Conservation (phyloP, 495 filamentous ascomycete species). For the Lentithecium fluviatile region DNA sequence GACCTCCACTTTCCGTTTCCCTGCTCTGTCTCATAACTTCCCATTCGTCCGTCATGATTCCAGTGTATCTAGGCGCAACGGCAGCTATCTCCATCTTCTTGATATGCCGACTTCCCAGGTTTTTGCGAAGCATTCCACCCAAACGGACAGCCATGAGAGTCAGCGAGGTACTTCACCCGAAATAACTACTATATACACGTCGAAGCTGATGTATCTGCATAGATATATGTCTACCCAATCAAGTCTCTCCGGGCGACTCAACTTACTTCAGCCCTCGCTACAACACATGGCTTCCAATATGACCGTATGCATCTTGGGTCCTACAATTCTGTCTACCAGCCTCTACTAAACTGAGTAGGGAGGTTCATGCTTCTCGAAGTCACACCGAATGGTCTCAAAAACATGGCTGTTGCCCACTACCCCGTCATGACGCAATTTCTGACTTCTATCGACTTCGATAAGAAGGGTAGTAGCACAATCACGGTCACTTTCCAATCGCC, state of each 20-base stretch:
- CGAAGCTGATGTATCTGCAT: neutral
- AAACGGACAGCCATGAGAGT: slow-evolving; percentile 40
- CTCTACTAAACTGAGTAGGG: neutral
- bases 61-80: neutral
- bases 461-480: slow-evolving; percentile 44
- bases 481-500: slow-evolving; percentile 57
- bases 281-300: slow-evolving; percentile 66
- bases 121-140: neutral
- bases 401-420: slow-evolving; percentile 67
- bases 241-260: slow-evolving; percentile 72
- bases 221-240: slow-evolving; percentile 88
- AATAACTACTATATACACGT: neutral
- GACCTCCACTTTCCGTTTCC: too few species aligned
- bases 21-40: too few species aligned
- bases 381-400: slow-evolving; percentile 37
- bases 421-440: slow-evolving; percentile 68
- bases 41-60: neutral
- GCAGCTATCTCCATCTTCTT: neutral
- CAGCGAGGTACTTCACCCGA: slow-evolving; percentile 46
- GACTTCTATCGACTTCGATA: slow-evolving; percentile 51
- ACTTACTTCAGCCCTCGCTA: slow-evolving; percentile 56
- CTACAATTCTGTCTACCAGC: slow-evolving; percentile 13
- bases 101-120: neutral
- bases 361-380: slow-evolving; percentile 29
- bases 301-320: slow-evolving; percentile 80